Conservation (phyloP, 2,329 filamentous ascomycete species). For the Thelonectria rubi region DNA sequence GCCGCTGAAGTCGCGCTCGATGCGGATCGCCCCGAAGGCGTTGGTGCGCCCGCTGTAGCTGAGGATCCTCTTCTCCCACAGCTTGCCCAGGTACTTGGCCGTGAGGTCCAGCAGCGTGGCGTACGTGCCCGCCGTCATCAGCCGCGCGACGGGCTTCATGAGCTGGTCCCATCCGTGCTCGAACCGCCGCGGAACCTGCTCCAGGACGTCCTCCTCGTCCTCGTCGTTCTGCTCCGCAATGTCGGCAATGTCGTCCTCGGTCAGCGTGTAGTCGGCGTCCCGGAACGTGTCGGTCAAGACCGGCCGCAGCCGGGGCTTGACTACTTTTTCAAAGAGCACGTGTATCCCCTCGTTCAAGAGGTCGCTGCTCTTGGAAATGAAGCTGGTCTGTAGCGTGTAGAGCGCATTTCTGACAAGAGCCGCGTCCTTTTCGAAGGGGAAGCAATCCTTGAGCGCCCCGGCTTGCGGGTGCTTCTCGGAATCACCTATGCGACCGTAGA, state of each 20-base stretch:
- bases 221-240: constrained; percentile 63
- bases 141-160: constrained; percentile 82
- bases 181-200: constrained; percentile 81
- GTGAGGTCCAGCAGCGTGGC: constrained; percentile 79
- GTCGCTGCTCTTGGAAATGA: constrained; percentile 81
- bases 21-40: constrained; percentile 80
- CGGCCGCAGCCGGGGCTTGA: constrained; percentile 84
- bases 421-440: constrained; percentile 83
- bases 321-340: constrained; percentile 86
- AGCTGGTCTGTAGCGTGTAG: constrained; percentile 73
- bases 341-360: constrained; percentile 84
- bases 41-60: constrained; percentile 81
- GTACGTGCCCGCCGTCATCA: constrained; percentile 82
- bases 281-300: constrained; percentile 90
- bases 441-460: constrained; percentile 68
- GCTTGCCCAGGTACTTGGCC: constrained; percentile 76
- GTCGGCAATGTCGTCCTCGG: constrained; percentile 68
- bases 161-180: constrained; percentile 86
- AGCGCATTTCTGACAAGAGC: constrained; percentile 74
- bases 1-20: constrained; percentile 85
- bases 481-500: constrained; percentile 70
- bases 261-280: constrained; percentile 84
- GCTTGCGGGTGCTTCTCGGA: constrained; percentile 50
- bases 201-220: constrained; percentile 63
- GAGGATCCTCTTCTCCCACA: constrained; percentile 89